These are phyloP conservation scores for Geoglossum cookeanum DNA, from an alignment of 2,329 filamentous ascomycete genomes.

Conservation along the genomic window DNA sequence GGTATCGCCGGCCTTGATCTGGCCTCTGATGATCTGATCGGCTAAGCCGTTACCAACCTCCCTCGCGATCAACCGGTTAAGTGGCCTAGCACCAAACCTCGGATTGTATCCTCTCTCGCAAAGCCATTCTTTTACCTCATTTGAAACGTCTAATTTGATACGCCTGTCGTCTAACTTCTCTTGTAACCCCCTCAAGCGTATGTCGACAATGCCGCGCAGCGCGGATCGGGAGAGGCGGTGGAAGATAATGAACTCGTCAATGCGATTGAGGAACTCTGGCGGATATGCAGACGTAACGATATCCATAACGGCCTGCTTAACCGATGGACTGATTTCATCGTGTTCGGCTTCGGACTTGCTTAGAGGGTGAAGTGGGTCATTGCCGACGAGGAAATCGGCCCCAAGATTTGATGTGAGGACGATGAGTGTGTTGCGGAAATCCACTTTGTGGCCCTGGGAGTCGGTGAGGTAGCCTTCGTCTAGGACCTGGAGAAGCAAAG, in stretches of 20 bases:
- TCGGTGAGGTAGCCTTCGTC: slow-evolving; percentile 95
- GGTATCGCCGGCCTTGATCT: slow-evolving; percentile 55
- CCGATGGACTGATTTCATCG: slow-evolving; percentile 51
- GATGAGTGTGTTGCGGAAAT: slow-evolving; percentile 92
- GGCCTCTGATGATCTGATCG: slow-evolving; percentile 76
- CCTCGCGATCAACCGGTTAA: slow-evolving; percentile 79
- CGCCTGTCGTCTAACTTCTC: slow-evolving; percentile 64
- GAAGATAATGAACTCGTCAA: slow-evolving; percentile 95
- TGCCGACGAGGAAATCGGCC: slow-evolving; percentile 71
- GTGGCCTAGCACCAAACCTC: slow-evolving; percentile 71
- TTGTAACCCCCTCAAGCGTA: slow-evolving; percentile 72
- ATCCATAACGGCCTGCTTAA: slow-evolving; percentile 72
- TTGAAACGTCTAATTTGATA: slow-evolving; percentile 53
- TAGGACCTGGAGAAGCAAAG: slow-evolving; percentile 77
- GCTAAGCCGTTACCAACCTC: slow-evolving; percentile 79
- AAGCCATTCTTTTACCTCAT: slow-evolving; percentile 66
- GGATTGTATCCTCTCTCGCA: slow-evolving; percentile 82
- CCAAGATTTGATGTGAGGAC: slow-evolving; percentile 92
- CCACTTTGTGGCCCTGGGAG: slow-evolving; percentile 86
- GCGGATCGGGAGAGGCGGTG: slow-evolving; percentile 63
- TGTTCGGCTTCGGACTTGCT: slow-evolving; percentile 37
- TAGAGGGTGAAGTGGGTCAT: slow-evolving; percentile 44
- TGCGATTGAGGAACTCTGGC: slow-evolving; percentile 89
- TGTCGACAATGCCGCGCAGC: slow-evolving; percentile 82
- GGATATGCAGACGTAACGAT: slow-evolving; percentile 58